A percentile compares a stretch with the other conserved stretches of the same genome.
Conservation (phyloP, 768 basidiomycete genomes). For the Candolleomyces eurysporus region DNA sequence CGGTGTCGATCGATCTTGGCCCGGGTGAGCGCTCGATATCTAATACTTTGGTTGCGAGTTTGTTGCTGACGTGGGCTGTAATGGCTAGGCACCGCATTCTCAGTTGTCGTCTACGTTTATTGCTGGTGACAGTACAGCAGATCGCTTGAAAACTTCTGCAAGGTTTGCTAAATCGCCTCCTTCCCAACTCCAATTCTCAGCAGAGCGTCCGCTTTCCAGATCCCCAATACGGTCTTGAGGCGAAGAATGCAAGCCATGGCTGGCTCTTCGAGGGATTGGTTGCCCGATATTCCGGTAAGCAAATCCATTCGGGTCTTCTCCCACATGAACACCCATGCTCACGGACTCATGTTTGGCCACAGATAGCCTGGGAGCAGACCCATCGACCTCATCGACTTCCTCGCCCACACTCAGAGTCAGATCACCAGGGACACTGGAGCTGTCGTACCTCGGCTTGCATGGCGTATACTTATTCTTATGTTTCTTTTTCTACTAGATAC, state of each 20-base stretch:
- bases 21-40: slow-evolving; percentile 29
- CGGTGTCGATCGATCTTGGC: slow-evolving; percentile 84
- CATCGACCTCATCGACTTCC: slow-evolving; percentile 81
- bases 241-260: too few species aligned
- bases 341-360: not conserved
- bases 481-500: slow-evolving; percentile 55
- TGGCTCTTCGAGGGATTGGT: too few species aligned
- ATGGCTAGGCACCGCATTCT: not conserved
- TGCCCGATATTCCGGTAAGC: slow-evolving; percentile 78
- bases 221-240: too few species aligned
- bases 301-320: not conserved
- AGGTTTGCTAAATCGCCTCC: slow-evolving; percentile 37
- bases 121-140: slow-evolving; percentile 77
- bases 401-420: slow-evolving; percentile 79
- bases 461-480: not conserved
- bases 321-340: not conserved
- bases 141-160: slow-evolving; percentile 84
- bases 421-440: slow-evolving; percentile 86
- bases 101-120: slow-evolving; percentile 89
- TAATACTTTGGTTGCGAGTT: not conserved
- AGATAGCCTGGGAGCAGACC: slow-evolving; percentile 71
- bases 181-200: not conserved
- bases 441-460: slow-evolving; percentile 37
- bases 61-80: not conserved
- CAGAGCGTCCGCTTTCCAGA: too few species aligned